Evolutionary conservation across 1,284 basidiomycete genomes (phyloP).

Genomic region (Takashimella koratensis): DNA sequence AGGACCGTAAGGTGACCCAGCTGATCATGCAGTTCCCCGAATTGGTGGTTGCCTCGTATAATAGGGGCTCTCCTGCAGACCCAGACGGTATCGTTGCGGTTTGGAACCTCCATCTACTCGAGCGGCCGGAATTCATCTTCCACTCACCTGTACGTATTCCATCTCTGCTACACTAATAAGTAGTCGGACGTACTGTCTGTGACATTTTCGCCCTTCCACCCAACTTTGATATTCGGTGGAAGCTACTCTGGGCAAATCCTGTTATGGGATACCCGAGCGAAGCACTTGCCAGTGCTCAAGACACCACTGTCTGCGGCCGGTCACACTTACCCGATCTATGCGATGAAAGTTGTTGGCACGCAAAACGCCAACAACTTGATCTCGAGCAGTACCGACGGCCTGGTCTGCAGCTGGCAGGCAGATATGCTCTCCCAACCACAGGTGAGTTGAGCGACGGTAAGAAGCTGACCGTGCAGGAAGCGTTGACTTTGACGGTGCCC

Average conservation of each 20-base stretch:
- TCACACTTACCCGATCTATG: slow-evolving; percentile 97
- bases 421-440: slow-evolving; percentile 98
- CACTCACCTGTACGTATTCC: slow-evolving; percentile 73
- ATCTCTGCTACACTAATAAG: slow-evolving; percentile 1
- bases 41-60: slow-evolving; percentile 90
- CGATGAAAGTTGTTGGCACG: slow-evolving; percentile 94
- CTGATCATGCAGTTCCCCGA: slow-evolving; percentile 73
- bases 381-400: slow-evolving; percentile 91
- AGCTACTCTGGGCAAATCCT: slow-evolving; percentile 98
- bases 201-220: slow-evolving; percentile 94
- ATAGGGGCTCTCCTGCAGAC: slow-evolving; percentile 90
- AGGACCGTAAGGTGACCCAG: slow-evolving; percentile 1
- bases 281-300: slow-evolving; percentile 91
- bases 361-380: slow-evolving; percentile 98
- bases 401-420: slow-evolving; percentile 94
- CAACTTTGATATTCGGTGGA: slow-evolving; percentile 93
- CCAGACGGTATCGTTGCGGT: slow-evolving; percentile 95
- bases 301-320: slow-evolving; percentile 91
- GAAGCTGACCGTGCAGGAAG: slow-evolving; percentile 61
- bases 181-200: slow-evolving; percentile 96
- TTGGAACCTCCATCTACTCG: slow-evolving; percentile 93
- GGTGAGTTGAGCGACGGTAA: slow-evolving; percentile 50
- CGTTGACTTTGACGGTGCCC: slow-evolving; percentile 76
- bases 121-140: slow-evolving; percentile 95
- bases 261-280: slow-evolving; percentile 97